Conservation (phyloP, 202 grass and related monocot genomes). For the Elaeis oleifera region DNA sequence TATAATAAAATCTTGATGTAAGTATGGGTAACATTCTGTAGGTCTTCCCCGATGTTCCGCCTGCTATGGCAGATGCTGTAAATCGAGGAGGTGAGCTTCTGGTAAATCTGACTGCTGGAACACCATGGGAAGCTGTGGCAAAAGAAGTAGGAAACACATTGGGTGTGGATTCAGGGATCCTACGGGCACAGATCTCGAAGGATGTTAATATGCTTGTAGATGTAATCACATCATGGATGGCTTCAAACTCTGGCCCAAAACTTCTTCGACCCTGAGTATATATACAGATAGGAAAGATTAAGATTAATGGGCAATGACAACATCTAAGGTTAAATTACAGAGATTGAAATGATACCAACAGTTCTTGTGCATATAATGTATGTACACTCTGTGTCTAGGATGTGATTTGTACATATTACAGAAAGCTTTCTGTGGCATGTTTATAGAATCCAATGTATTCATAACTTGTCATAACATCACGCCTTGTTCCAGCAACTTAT, state of each 20-base stretch:
- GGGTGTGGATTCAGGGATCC: constrained; percentile 50
- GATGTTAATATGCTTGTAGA: constrained; percentile 69
- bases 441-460: too few relatives aligned
- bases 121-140: constrained; percentile 80
- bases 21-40: constrained; percentile 21
- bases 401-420: too few relatives aligned
- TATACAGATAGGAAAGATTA: too few relatives aligned
- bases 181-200: constrained; percentile 57
- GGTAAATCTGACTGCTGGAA: constrained; percentile 61
- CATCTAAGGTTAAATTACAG: too few relatives aligned
- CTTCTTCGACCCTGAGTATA: constrained; percentile 49
- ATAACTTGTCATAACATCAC: too few relatives aligned
- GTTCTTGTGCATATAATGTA: too few relatives aligned
- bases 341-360: too few relatives aligned
- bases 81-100: constrained; percentile 77
- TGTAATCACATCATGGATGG: constrained; percentile 63
- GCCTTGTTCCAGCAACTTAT: too few relatives aligned
- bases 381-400: too few relatives aligned
- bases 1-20: neutral
- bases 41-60: constrained; percentile 83
- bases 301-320: too few relatives aligned
- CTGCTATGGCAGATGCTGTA: constrained; percentile 86
- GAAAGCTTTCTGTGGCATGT: too few relatives aligned
- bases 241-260: constrained; percentile 70
- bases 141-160: constrained; percentile 71